These are phyloP conservation scores for Chlorella vulgaris DNA, from an alignment of 139 green algal species.

Conservation along the genomic window DNA sequence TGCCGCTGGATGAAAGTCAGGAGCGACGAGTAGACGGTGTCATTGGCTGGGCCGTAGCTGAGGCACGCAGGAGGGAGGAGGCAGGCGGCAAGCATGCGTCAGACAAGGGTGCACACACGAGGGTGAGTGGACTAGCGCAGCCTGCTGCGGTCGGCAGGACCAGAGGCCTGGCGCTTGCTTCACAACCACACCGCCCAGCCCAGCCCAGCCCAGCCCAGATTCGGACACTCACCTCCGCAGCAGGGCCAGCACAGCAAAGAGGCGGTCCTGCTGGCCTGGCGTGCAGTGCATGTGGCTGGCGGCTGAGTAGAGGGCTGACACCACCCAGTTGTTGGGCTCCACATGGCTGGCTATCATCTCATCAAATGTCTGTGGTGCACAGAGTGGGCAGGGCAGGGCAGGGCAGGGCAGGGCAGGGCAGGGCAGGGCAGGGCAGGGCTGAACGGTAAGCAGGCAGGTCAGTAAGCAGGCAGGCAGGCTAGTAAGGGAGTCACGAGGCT, in stretches of 20 bases:
- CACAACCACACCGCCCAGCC: background rate
- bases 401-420: background rate
- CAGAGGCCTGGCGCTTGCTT: background rate
- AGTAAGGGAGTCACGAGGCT: too few species aligned
- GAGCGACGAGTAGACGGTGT: slow-evolving; percentile 31
- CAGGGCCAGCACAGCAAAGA: slow-evolving; percentile 47
- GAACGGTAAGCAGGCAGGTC: too few species aligned
- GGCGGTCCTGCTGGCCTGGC: slow-evolving; percentile 37
- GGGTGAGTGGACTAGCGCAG: too few species aligned
- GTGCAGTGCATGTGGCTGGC: slow-evolving; percentile 29
- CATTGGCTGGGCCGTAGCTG: slow-evolving; percentile 21
- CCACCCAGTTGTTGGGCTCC: slow-evolving; percentile 49
- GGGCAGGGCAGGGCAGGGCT: background rate
- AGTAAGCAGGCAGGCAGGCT: too few species aligned
- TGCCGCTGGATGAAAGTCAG: slow-evolving; percentile 24
- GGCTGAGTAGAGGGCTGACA: slow-evolving; percentile 57
- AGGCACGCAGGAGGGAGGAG: background rate
- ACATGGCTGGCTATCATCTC: slow-evolving; percentile 30
- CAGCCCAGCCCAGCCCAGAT: too few species aligned
- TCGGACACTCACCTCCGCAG: slow-evolving; percentile 22
- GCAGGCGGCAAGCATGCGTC: background rate
- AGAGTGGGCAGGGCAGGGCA: background rate
- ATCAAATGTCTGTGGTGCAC: slow-evolving; percentile 32
- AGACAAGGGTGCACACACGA: background rate
- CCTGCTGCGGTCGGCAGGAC: too few species aligned